These are phyloP conservation scores for Colletotrichum higginsianum DNA, from an alignment of 2,329 filamentous ascomycete species.

Conservation along the genomic window DNA sequence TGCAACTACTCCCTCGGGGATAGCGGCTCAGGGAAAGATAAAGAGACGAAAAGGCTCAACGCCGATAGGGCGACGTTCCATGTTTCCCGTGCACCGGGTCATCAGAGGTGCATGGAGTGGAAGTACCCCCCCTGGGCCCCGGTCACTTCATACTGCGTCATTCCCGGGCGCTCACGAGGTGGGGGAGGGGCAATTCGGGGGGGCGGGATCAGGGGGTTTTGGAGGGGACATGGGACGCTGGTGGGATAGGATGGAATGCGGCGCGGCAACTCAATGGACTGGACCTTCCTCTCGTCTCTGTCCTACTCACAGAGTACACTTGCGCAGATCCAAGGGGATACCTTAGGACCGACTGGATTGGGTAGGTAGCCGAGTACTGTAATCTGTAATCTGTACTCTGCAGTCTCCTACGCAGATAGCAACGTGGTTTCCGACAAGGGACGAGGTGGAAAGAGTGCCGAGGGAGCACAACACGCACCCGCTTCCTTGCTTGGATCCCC, in stretches of 20 bases:
- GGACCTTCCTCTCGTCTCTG: conserved; percentile 30
- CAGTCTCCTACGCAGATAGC: background rate
- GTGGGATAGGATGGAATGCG: background rate
- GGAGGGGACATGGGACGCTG: conserved; percentile 21
- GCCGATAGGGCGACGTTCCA: conserved; percentile 24
- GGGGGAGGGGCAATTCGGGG: conserved; percentile 35
- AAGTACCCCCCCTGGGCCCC: background rate
- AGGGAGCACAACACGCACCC: background rate
- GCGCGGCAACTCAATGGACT: conserved; percentile 27
- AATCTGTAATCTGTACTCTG: no score
- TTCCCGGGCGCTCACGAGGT: conserved; percentile 34
- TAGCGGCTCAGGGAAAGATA: background rate
- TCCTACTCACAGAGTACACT: background rate
- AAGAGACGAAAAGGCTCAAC: conserved; percentile 9
- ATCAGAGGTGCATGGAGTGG: background rate
- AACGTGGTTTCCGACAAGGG: background rate
- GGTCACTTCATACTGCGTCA: conserved; percentile 22
- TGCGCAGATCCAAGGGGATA: background rate
- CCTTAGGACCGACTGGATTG: no score
- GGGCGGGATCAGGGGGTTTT: background rate
- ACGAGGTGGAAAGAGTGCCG: conserved; percentile 24
- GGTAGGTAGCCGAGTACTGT: no score
- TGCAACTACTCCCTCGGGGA: conserved; percentile 15
- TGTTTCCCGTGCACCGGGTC: conserved; percentile 1
- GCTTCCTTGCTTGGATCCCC: background rate